Evolutionary conservation across 2,329 filamentous ascomycete species (phyloP).

Genomic region (Pseudocercospora fuligena): DNA sequence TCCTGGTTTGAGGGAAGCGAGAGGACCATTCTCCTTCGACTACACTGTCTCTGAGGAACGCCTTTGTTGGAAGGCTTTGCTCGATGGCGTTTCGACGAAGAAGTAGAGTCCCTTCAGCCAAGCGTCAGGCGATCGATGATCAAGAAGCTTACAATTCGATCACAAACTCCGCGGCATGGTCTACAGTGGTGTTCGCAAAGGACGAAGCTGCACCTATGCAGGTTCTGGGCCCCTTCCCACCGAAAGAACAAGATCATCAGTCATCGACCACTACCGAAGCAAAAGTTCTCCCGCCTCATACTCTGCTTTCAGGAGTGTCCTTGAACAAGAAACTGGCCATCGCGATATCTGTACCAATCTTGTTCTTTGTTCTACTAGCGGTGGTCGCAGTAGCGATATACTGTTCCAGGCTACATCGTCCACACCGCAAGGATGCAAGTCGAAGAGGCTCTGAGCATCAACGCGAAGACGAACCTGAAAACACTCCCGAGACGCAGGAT

Average conservation of each 20-base stretch:
- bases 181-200: not conserved
- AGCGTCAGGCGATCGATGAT: not conserved
- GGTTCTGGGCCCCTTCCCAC: not conserved
- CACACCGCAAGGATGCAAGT: not conserved
- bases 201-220: not conserved
- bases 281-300: not conserved
- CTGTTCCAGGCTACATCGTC: constrained; percentile 11
- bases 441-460: not conserved
- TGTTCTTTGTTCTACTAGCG: constrained; percentile 14
- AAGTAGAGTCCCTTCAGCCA: not conserved
- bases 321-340: constrained; percentile 17
- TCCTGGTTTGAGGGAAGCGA: not conserved
- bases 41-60: not conserved
- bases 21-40: not conserved
- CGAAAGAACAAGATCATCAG: not conserved
- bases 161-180: not conserved
- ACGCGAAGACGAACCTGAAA: not conserved
- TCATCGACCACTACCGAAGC: not conserved
- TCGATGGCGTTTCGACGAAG: not conserved
- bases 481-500: not conserved
- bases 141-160: not conserved
- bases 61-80: not conserved
- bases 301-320: not conserved
- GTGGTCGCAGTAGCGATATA: constrained; percentile 13
- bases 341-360: constrained; percentile 17